Evolutionary conservation across 129 eudicot species (phyloP).

Genomic region (Flaveria sonorensis): DNA sequence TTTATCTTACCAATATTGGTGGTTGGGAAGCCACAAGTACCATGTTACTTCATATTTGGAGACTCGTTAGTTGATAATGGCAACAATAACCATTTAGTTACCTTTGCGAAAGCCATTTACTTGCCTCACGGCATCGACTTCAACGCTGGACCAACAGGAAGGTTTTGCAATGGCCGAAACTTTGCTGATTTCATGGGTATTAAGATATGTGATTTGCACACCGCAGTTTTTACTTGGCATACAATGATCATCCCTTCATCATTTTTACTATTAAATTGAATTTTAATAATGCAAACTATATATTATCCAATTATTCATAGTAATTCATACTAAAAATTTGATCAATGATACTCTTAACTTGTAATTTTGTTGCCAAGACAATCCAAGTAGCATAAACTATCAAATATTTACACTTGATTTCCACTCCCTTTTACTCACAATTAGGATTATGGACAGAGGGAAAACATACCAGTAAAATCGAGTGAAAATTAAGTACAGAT

Average conservation of each 20-base stretch:
- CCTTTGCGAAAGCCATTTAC: slow-evolving; percentile 45
- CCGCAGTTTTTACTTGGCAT: not conserved
- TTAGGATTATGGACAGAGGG: no score
- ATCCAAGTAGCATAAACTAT: no score
- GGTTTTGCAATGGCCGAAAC: slow-evolving; percentile 46
- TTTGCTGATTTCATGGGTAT: slow-evolving; percentile 37
- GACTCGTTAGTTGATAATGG: slow-evolving; percentile 43
- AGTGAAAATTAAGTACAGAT: no score
- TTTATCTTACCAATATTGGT: slow-evolving; percentile 32
- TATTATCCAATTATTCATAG: no score
- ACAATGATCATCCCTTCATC: not conserved
- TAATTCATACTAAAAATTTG: no score
- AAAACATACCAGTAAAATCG: no score
- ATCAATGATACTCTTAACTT: no score
- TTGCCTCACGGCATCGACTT: slow-evolving; percentile 47
- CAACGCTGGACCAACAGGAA: slow-evolving; percentile 42
- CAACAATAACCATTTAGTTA: slow-evolving; percentile 37
- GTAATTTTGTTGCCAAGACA: no score
- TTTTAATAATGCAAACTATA: no score
- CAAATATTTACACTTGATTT: no score
- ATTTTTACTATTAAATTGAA: no score
- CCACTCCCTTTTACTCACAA: no score
- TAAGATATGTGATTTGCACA: not conserved
- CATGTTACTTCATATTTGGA: slow-evolving; percentile 47
- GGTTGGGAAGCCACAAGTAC: slow-evolving; percentile 40